These are phyloP conservation scores for Yamadazyma diddensiae DNA, from an alignment of 1,139 yeast genomes.

Conservation along the genomic window DNA sequence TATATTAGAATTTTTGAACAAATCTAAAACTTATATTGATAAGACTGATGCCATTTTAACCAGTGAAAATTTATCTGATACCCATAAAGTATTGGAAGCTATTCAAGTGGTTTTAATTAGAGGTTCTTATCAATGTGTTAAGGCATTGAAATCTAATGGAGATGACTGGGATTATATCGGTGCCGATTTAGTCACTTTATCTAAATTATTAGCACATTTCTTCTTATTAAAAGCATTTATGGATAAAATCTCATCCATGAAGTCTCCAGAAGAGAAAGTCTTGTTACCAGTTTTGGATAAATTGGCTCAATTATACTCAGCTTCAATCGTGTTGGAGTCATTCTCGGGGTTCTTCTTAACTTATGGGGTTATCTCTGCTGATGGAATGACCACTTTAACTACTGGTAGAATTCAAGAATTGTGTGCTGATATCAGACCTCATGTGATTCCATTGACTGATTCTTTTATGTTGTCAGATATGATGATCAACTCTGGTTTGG, in stretches of 20 bases:
- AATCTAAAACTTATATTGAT: slow-evolving; percentile 29
- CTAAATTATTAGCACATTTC: slow-evolving; percentile 50
- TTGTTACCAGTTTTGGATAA: slow-evolving; percentile 25
- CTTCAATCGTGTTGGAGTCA: slow-evolving; percentile 32
- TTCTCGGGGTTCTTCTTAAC: slow-evolving; percentile 42
- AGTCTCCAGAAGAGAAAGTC: slow-evolving; percentile 20
- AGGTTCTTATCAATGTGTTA: slow-evolving; percentile 31
- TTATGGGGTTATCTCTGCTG: slow-evolving; percentile 31
- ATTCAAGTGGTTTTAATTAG: slow-evolving; percentile 44
- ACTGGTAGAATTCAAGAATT: slow-evolving; percentile 32
- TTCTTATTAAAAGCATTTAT: slow-evolving; percentile 33
- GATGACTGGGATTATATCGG: slow-evolving; percentile 50
- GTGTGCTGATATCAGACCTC: slow-evolving; percentile 40
- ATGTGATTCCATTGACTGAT: slow-evolving; percentile 45
- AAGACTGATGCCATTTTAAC: slow-evolving; percentile 25
- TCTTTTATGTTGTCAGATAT: slow-evolving; percentile 48
- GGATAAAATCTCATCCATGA: slow-evolving; percentile 24
- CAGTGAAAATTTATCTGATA: slow-evolving; percentile 28
- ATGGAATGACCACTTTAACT: slow-evolving; percentile 32
- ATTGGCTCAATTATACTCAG: slow-evolving; percentile 28
- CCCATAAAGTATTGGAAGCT: slow-evolving; percentile 33
- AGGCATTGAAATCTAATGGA: slow-evolving; percentile 27
- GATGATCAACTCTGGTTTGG: slow-evolving; percentile 43
- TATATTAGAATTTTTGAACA: slow-evolving; percentile 35
- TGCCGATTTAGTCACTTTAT: slow-evolving; percentile 54